Evolutionary conservation across 169 alveolate genomes (phyloP), one percentile per base, ranked within the genome.

Genomic region (Plasmodium coatneyi): DNA sequence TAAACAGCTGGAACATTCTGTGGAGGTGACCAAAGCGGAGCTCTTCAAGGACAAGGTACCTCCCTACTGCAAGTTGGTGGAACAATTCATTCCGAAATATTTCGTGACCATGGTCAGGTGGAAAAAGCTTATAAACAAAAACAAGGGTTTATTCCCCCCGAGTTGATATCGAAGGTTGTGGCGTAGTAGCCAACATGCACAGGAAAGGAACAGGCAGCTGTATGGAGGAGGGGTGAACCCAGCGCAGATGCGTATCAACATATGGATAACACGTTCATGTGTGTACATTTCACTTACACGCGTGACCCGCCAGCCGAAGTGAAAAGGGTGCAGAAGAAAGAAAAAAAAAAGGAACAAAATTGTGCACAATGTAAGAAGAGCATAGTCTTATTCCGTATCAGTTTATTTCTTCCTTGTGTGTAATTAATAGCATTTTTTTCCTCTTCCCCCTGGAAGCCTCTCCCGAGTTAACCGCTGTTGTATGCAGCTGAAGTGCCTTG

Each of bases 1-100:
- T 52, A 28, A 70, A 14, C 92, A 83, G 9, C 3, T 83, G 19
- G 74, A 83, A 16, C 43, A 83, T 83, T 83, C 92, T n/a, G 92
- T 83, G 14, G 80, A 83, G 52, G 9, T 25, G 6, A n/a, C 76
- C 12, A 83, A 70, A 32, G 71, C 0, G 9, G 71, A 71, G 30
- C 49, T 49, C 52, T 83, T 36, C 66, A 83, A 83, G 66, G 82
- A 83, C 41, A 83, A 70, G 52, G 25, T 52, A 9, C 92, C 92
- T n/a, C 43, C 32, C 0, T 52, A 83, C 34, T 83, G 92, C 49
- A 34, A 39, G 0, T 6, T 56, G 25, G 92, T 83, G 71, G 92
- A 83, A 43, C n/a, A 19, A 41, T 83, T 83, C 36, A 83, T 83
- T 70, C 2, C 60, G 12, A 83, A 83, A 36, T 70, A 83, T 36